Base-by-base conservation (phyloP, 2,329 filamentous ascomycete genomes). In the Penicillium sp. region DNA sequence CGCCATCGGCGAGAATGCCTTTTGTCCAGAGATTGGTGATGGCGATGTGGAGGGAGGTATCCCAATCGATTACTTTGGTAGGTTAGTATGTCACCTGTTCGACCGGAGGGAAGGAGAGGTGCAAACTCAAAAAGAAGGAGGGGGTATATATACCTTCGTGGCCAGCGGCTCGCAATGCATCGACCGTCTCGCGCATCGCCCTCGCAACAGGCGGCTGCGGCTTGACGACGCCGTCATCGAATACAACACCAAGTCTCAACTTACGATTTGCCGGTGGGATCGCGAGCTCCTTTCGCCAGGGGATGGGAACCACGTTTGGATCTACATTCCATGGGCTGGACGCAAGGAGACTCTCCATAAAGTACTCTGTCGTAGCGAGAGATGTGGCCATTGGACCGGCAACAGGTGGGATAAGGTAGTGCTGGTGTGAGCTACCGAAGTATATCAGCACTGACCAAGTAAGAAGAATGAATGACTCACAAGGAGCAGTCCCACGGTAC, bases 141-240 rank as follows among this genome's bases (percentile, higher is more conserved):
- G 19, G 19, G 3, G 3, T 29, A 10, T 21, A 32, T 9, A 31
- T 22, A 44, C 60, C 76, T 72, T 54, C 74, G 70, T 19, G 77
- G 66, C 56, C 77, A 61, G 75, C 81, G 78, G 7, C 81, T 74
- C 2, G 82, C 67, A 49, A 83, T 62, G 32, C 83, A 75, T 68
- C 64, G 0, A 71, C 72, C 0, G 78, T 67, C 6, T 70, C 63
- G 3, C 68, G 63, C 43, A 87, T 61, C 0, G 80, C 82, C 26
- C 81, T 69, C 1, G 67, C 65, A 17, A 84, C 71, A 0, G 80
- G 80, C 1, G 81, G 81, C 49, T 82, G 80, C 0, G 79, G 79
- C 53, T 72, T 75, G 1, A 83, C 78, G 6, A 83, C 70, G 0
- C 75, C 78, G 52, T 84, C 80, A 61, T 78, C 72, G 71, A 76